Conservation (phyloP, 2,329 filamentous ascomycete genomes). For the Colletotrichum limetticola region DNA sequence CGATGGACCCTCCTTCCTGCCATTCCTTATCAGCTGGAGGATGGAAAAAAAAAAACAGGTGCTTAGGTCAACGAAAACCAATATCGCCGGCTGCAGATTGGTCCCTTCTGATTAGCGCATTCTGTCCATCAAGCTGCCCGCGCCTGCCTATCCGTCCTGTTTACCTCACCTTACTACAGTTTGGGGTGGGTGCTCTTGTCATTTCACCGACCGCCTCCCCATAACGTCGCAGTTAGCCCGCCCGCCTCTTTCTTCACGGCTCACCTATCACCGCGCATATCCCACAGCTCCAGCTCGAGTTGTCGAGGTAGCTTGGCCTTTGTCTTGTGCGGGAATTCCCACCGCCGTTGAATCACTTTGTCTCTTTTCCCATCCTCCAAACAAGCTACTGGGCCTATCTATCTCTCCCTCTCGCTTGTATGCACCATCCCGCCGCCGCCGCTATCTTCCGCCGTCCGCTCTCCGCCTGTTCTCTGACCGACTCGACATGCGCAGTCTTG, state of each 20-base stretch:
- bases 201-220: slow-evolving; percentile 7
- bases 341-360: not conserved
- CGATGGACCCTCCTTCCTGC: not conserved
- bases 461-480: not conserved
- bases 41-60: not conserved
- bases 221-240: not conserved
- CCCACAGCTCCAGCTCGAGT: not conserved
- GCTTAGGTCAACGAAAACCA: not conserved
- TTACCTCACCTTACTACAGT: not conserved
- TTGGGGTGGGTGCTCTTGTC: not conserved
- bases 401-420: not conserved
- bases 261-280: not conserved
- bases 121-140: not conserved
- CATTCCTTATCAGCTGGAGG: slow-evolving; percentile 18
- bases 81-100: slow-evolving; percentile 23
- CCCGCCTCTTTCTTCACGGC: not conserved
- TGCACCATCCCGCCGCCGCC: not conserved
- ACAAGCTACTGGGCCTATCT: not conserved
- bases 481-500: slow-evolving; percentile 27
- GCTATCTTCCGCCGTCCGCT: not conserved
- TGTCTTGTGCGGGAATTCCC: not conserved
- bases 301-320: not conserved
- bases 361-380: not conserved
- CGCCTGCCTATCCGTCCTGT: not conserved
- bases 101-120: not conserved